A percentile compares a stretch with the other conserved stretches of the same genome.
phyloP scores from a whole-genome alignment of 2,329 filamentous ascomycete species.

The Fusarium mundagurra region DNA sequence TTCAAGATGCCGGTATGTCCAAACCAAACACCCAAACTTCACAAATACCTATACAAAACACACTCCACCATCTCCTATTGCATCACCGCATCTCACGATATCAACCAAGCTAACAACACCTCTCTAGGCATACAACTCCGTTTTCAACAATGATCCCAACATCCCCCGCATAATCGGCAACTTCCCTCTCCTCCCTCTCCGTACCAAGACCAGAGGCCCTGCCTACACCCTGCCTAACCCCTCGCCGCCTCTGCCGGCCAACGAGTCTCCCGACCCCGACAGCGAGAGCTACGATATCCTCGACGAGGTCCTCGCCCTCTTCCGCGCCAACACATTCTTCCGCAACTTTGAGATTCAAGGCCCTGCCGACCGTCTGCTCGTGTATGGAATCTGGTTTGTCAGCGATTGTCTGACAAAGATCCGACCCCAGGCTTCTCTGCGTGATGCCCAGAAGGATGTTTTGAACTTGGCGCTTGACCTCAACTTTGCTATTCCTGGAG shows the following conservation, averaged over 20 bases:
- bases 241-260: constrained; percentile 64
- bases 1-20: constrained; percentile 60
- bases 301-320: constrained; percentile 91
- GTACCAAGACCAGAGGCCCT: constrained; percentile 94
- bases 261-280: constrained; percentile 80
- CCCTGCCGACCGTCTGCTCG: constrained; percentile 89
- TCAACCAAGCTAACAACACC: constrained; percentile 38
- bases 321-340: constrained; percentile 98
- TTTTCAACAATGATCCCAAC: constrained; percentile 87
- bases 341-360: constrained; percentile 99
- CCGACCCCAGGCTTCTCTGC: constrained; percentile 73
- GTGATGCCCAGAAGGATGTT: constrained; percentile 75
- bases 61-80: constrained; percentile 6
- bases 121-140: constrained; percentile 91
- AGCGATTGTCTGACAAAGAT: constrained; percentile 92
- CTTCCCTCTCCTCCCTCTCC: constrained; percentile 92
- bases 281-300: constrained; percentile 95
- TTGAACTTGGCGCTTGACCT: constrained; percentile 90
- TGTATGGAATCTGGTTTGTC: constrained; percentile 96
- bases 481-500: constrained; percentile 94
- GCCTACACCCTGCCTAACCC: constrained; percentile 81
- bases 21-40: neutral
- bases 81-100: constrained; percentile 24
- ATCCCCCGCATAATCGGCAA: constrained; percentile 76
- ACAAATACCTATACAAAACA: neutral